Evolutionary conservation across 495 filamentous ascomycete genomes (phyloP), one percentile per base, ranked within the genome.

Genomic region (Podospora appendiculata): DNA sequence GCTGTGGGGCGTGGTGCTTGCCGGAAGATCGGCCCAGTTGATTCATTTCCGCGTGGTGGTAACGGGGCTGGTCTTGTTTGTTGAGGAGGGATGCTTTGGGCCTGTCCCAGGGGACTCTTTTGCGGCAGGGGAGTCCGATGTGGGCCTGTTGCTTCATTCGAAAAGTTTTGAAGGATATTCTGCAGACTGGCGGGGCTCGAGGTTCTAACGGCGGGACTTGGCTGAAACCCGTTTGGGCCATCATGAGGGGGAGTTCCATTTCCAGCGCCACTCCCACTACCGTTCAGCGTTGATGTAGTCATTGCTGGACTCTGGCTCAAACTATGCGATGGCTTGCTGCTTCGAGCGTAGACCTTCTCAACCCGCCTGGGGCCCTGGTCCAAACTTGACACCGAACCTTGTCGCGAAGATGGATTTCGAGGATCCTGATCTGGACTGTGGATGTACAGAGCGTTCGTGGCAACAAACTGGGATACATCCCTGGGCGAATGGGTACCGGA

Each of bases 101-200:
- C 25, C 5, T 25, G 25, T 16, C n/a, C 17, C 1, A 14, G 13
- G 12, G 41, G 41, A 9, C 41, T 17, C 13, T 19, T 13, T 19
- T 44, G 41, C 8, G 13, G 13, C 9, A 44, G 41, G 16, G 41
- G 41, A 12, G 17, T 9, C 9, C 13, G 41, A 17, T 2, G 41
- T 17, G 41, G 41, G 10, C 3, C 13, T 17, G 17, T 9, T 3
- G 41, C 9, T 17, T 3, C n/a, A 13, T 44, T 4, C 9, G 13
- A 17, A 14, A 17, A 12, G 8, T 44, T 52, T 32, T 58, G 54
- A 5, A 60, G 38, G 6, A 60, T 60, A 19, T 60, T 53, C 33
- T 60, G 49, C 11, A 60, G 35, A 38, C 55, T 58, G 1, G 58
- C 58, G 14, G 60, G 60, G 38, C 57, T 63, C 7, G 51, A 39